Percentiles rank a stretch among this genome's conserved stretches.
Evolutionary conservation across 805 yeast species (phyloP).

Genomic region (Ogataea ganodermae): DNA sequence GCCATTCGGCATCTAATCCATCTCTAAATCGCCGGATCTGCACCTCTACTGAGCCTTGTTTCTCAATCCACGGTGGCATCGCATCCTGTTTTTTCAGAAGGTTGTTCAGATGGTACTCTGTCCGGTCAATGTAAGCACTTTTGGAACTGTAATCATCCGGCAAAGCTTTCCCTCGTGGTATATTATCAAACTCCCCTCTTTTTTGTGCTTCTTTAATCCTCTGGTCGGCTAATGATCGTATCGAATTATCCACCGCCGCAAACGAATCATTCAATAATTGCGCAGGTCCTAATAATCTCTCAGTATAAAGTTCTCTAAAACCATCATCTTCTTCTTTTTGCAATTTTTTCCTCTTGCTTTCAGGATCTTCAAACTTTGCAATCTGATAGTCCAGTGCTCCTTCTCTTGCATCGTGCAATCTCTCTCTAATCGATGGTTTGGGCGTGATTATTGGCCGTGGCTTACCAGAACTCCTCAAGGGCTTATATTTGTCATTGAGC

Average conservation of each 20-base stretch:
- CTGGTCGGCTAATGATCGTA: slow-evolving; percentile 71
- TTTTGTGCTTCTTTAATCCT: slow-evolving; percentile 72
- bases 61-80: slow-evolving; percentile 89
- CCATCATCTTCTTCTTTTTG: slow-evolving; percentile 41
- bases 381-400: slow-evolving; percentile 63
- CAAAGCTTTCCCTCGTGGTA: slow-evolving; percentile 66
- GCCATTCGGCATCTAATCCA: slow-evolving; percentile 45
- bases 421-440: slow-evolving; percentile 31
- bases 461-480: slow-evolving; percentile 25
- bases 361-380: slow-evolving; percentile 39
- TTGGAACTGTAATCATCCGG: slow-evolving; percentile 39
- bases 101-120: slow-evolving; percentile 78
- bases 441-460: slow-evolving; percentile 18
- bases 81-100: slow-evolving; percentile 75
- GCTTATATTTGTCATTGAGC: slow-evolving; percentile 55
- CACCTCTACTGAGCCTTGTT: slow-evolving; percentile 56
- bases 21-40: slow-evolving; percentile 51
- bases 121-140: slow-evolving; percentile 62
- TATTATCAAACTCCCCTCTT: slow-evolving; percentile 66
- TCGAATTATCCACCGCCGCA: slow-evolving; percentile 48
- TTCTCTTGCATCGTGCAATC: slow-evolving; percentile 65
- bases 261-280: slow-evolving; percentile 46
- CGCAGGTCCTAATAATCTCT: slow-evolving; percentile 60
- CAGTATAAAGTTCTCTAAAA: slow-evolving; percentile 63
- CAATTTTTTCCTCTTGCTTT: slow-evolving; percentile 19